Conservation (phyloP, 1,284 basidiomycete genomes). For the Rhodotorula sp. region DNA sequence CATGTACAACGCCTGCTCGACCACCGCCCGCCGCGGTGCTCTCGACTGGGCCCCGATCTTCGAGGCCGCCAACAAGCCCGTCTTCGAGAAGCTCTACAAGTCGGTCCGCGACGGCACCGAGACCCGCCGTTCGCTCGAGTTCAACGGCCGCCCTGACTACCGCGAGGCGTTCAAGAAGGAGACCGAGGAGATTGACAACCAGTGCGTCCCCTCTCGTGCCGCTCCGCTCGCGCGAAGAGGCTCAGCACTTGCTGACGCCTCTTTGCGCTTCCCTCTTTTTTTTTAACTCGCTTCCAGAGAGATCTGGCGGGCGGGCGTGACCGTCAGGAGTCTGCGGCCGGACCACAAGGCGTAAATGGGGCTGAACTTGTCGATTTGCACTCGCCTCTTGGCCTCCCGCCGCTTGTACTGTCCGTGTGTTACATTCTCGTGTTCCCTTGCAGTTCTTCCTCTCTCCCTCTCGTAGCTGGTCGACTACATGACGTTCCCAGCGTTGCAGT, state of each 20-base stretch:
- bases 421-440: not conserved
- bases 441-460: no score
- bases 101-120: conserved; percentile 93
- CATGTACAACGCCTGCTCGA: conserved; percentile 88
- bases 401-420: not conserved
- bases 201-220: conserved; percentile 47
- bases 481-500: no score
- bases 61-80: conserved; percentile 78
- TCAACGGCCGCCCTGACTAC: conserved; percentile 90
- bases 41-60: conserved; percentile 97
- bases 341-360: conserved; percentile 10
- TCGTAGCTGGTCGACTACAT: no score
- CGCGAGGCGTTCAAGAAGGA: conserved; percentile 91
- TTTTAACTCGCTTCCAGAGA: conserved; percentile 59
- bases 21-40: conserved; percentile 89
- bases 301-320: conserved; percentile 97
- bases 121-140: conserved; percentile 95
- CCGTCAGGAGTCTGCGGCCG: no score
- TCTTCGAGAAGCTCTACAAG: conserved; percentile 94
- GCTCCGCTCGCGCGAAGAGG: no score
- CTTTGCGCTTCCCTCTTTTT: not conserved
- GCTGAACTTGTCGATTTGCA: not conserved
- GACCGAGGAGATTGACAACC: conserved; percentile 90
- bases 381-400: not conserved
- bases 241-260: not conserved